Percentiles rank a stretch among this genome's conserved stretches.
These are phyloP conservation scores for Sporothrix luriei DNA, from an alignment of 2,329 filamentous ascomycete species.

Conservation along the genomic window DNA sequence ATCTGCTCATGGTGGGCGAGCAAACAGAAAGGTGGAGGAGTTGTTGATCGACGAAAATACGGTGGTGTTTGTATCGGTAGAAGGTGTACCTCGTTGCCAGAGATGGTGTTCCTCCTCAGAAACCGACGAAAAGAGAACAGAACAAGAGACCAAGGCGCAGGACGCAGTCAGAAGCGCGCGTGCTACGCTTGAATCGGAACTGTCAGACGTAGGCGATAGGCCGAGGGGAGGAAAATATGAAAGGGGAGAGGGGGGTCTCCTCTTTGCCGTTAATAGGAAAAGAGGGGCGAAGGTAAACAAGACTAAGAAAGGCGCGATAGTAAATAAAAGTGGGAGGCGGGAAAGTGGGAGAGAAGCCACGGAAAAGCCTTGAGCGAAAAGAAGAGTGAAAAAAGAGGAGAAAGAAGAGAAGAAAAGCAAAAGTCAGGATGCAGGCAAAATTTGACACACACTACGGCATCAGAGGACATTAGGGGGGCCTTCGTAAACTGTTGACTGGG, in stretches of 20 bases:
- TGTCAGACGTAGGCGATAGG: slow-evolving; percentile 13
- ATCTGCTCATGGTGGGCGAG: slow-evolving; percentile 36
- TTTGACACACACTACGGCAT: slow-evolving; percentile 26
- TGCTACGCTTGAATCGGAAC: slow-evolving; percentile 16
- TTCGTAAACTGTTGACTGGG: slow-evolving; percentile 1
- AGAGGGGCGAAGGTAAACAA: slow-evolving; percentile 24
- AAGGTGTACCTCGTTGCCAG: not conserved
- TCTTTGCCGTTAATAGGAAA: not conserved
- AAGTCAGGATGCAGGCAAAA: slow-evolving; percentile 18
- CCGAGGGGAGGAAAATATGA: not conserved
- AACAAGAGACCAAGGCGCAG: not conserved
- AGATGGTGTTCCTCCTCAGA: not conserved
- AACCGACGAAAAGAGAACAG: no score
- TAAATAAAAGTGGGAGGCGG: slow-evolving; percentile 6
- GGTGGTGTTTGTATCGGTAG: not conserved
- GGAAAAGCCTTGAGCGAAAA: not conserved
- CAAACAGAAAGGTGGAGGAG: not conserved
- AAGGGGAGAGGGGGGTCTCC: slow-evolving; percentile 6
- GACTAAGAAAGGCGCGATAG: not conserved
- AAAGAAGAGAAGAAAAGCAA: not conserved
- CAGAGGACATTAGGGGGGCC: slow-evolving; percentile 19
- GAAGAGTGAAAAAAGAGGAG: not conserved
- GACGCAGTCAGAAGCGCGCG: not conserved
- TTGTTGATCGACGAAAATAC: not conserved
- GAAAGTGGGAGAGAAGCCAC: slow-evolving; percentile 1